Evolutionary conservation across 2,329 filamentous ascomycete species (phyloP).

Genomic region (Calonectria pseudoreteaudii): DNA sequence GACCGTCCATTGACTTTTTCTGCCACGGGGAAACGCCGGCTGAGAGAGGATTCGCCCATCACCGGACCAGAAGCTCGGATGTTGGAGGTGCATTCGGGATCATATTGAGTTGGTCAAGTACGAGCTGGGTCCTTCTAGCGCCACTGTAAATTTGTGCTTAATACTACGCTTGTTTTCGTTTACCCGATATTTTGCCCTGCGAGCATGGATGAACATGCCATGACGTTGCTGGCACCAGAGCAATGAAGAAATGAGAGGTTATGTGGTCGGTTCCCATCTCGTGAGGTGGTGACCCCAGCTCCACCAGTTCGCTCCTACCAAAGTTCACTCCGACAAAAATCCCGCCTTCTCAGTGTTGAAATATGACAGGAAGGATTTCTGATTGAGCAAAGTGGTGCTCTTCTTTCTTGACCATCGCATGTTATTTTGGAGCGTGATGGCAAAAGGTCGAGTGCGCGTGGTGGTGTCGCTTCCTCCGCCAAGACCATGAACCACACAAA

Average conservation of each 20-base stretch:
- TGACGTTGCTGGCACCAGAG: not conserved
- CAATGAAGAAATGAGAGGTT: not conserved
- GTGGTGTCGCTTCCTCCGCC: not conserved
- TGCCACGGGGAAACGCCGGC: slow-evolving; percentile 1
- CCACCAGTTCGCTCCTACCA: not conserved
- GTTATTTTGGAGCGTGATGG: not conserved
- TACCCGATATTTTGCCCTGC: not conserved
- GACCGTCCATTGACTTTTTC: not conserved
- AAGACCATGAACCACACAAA: not conserved
- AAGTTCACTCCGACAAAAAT: not conserved
- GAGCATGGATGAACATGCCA: not conserved
- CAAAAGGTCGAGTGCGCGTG: not conserved
- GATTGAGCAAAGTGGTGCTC: not conserved
- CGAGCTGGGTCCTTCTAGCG: not conserved
- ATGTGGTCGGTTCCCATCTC: not conserved
- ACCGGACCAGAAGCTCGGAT: not conserved
- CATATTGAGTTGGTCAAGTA: not conserved
- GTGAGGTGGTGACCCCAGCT: not conserved
- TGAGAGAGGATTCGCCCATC: not conserved
- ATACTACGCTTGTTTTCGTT: slow-evolving; percentile 1
- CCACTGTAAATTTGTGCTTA: not conserved
- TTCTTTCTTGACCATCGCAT: not conserved
- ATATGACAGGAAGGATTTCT: not conserved
- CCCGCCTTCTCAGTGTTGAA: not conserved
- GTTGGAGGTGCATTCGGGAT: not conserved